phyloP scores from a whole-genome alignment of 805 yeast species.

The Saccharomycopsis schoenii region DNA sequence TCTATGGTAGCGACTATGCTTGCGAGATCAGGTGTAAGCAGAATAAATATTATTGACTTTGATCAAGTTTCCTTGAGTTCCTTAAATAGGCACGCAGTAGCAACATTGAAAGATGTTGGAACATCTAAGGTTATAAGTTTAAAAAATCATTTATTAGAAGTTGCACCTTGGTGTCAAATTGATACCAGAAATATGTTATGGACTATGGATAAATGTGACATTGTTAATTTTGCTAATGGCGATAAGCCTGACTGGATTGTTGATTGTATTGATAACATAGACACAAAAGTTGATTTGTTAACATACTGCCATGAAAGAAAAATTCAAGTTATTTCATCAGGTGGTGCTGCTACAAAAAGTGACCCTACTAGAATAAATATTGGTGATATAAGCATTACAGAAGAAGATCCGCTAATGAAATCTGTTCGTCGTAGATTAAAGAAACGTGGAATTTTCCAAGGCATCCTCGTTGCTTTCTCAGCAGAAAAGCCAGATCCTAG shows the following conservation, averaged over 20 bases:
- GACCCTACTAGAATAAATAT: constrained; percentile 89
- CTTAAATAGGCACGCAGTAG: constrained; percentile 89
- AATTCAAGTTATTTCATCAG: constrained; percentile 73
- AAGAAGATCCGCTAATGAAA: constrained; percentile 89
- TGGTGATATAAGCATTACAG: constrained; percentile 81
- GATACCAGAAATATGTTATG: constrained; percentile 74
- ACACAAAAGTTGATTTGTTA: constrained; percentile 88
- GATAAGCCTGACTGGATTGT: constrained; percentile 68
- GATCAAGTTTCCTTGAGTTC: constrained; percentile 94
- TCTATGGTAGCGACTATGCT: constrained; percentile 92
- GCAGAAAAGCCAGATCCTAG: constrained; percentile 96
- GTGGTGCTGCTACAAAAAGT: constrained; percentile 96
- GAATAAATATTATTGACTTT: constrained; percentile 76
- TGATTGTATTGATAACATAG: constrained; percentile 95
- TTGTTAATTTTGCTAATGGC: constrained; percentile 39
- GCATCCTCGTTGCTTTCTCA: constrained; percentile 82
- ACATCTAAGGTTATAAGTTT: constrained; percentile 79
- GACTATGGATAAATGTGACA: constrained; percentile 55
- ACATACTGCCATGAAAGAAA: constrained; percentile 54
- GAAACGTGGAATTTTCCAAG: constrained; percentile 61
- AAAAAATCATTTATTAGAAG: constrained; percentile 49
- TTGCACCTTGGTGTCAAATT: constrained; percentile 91
- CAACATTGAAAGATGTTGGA: constrained; percentile 87
- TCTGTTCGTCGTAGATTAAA: constrained; percentile 78
- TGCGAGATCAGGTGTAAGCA: constrained; percentile 80